Conservation (phyloP, 2,329 filamentous ascomycete species). For the Trichoderma guizhouense region DNA sequence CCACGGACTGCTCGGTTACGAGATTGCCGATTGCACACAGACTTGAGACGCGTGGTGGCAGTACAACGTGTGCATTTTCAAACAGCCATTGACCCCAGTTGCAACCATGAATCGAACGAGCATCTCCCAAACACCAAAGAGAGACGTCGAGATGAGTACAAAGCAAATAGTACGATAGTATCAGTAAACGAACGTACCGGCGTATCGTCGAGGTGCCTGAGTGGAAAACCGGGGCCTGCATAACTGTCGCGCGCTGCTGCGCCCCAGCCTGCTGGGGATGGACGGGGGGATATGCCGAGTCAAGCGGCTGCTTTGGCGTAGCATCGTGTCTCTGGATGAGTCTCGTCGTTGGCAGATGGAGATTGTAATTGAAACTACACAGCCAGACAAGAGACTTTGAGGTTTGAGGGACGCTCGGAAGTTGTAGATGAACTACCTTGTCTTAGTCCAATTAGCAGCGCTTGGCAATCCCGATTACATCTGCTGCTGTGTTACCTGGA, state of each 20-base stretch:
- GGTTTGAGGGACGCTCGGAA: not conserved
- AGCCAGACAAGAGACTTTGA: not conserved
- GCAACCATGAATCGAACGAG: not conserved
- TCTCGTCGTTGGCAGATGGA: not conserved
- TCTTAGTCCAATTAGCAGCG: not conserved
- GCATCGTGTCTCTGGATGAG: conserved; percentile 23
- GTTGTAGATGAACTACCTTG: not conserved
- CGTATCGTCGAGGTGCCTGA: conserved; percentile 24
- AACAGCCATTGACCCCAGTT: not conserved
- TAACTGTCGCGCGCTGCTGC: not conserved
- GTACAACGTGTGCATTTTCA: not conserved
- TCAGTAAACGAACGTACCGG: conserved; percentile 27
- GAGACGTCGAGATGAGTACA: not conserved
- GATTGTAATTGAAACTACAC: not conserved
- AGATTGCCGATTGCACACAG: not conserved
- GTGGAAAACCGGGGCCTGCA: conserved; percentile 30
- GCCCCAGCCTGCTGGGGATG: not conserved
- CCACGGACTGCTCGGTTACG: not conserved
- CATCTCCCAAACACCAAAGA: not conserved
- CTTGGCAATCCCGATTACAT: conserved; percentile 7
- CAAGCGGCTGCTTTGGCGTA: conserved; percentile 27
- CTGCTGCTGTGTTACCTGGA: not conserved
- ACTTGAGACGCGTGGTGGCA: not conserved
- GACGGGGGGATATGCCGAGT: conserved; percentile 26
- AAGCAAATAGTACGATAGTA: not conserved